Conservation (phyloP, 768 basidiomycete species). For the Boletus tylopilopsis region DNA sequence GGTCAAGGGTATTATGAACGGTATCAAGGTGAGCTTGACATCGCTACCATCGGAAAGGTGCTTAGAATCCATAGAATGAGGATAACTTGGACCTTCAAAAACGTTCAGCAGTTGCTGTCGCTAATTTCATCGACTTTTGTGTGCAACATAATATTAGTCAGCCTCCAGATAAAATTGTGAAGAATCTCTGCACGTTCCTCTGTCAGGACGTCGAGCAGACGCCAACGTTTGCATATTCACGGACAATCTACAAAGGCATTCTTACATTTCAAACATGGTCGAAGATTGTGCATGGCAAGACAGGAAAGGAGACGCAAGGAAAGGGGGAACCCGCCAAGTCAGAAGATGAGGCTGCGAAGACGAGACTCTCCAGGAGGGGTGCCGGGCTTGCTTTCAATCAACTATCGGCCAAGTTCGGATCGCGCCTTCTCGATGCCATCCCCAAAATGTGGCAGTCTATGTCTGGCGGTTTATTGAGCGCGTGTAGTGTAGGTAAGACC, state of each 20-base stretch:
- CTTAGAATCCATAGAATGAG: slow-evolving; percentile 56
- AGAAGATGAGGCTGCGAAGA: slow-evolving; percentile 54
- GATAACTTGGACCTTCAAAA: slow-evolving; percentile 85
- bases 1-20: slow-evolving; percentile 96
- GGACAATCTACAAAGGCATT: slow-evolving; percentile 65
- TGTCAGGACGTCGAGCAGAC: slow-evolving; percentile 90
- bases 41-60: not conserved
- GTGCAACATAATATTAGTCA: slow-evolving; percentile 66
- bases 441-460: slow-evolving; percentile 96
- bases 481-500: slow-evolving; percentile 60
- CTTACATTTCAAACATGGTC: slow-evolving; percentile 60
- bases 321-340: slow-evolving; percentile 41
- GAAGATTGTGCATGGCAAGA: slow-evolving; percentile 32
- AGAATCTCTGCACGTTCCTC: slow-evolving; percentile 94
- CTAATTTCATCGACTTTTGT: slow-evolving; percentile 86
- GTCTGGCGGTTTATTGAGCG: slow-evolving; percentile 68
- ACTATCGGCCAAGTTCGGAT: slow-evolving; percentile 73
- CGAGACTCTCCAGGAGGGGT: slow-evolving; percentile 77
- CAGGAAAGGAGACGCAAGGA: slow-evolving; percentile 39
- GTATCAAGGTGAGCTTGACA: slow-evolving; percentile 72
- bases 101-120: slow-evolving; percentile 83
- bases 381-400: slow-evolving; percentile 79
- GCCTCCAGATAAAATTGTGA: slow-evolving; percentile 93
- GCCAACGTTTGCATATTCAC: slow-evolving; percentile 76
- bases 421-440: slow-evolving; percentile 67